phyloP scores from a whole-genome alignment of 2,329 filamentous ascomycete genomes.

The Alternaria arbusti region DNA sequence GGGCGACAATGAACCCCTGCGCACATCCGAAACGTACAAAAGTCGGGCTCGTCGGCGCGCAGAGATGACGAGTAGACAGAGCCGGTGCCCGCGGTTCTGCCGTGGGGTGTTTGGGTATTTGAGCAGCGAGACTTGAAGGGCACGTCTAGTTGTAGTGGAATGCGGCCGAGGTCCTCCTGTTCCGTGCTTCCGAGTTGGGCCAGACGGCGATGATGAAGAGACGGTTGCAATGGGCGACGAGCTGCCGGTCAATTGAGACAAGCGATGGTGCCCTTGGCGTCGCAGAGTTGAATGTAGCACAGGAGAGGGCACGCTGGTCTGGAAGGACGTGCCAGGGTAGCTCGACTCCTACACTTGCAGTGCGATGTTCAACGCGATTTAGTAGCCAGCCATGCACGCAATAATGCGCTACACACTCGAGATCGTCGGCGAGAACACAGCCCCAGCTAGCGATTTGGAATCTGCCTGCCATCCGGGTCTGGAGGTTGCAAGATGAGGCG shows the following conservation, averaged over 20 bases:
- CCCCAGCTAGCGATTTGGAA: slow-evolving; percentile 40
- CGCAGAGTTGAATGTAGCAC: slow-evolving; percentile 32
- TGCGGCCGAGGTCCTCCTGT: neutral
- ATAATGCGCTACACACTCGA: slow-evolving; percentile 19
- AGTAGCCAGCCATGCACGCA: slow-evolving; percentile 16
- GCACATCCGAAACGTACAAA: slow-evolving; percentile 36
- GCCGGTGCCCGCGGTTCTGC: neutral
- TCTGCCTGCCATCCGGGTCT: slow-evolving; percentile 20
- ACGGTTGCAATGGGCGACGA: neutral
- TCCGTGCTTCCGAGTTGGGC: neutral
- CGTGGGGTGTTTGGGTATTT: slow-evolving; percentile 7
- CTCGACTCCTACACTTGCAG: slow-evolving; percentile 33
- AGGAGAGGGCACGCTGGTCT: slow-evolving; percentile 20
- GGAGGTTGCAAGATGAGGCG: slow-evolving; percentile 14
- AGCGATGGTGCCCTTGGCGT: slow-evolving; percentile 36
- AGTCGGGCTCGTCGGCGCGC: slow-evolving; percentile 2
- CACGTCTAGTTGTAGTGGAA: neutral
- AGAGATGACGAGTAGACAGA: slow-evolving; percentile 6
- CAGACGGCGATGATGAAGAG: neutral
- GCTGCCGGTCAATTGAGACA: slow-evolving; percentile 33
- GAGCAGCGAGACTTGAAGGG: neutral
- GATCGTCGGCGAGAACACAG: slow-evolving; percentile 26
- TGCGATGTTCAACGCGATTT: slow-evolving; percentile 26
- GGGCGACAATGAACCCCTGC: slow-evolving; percentile 28
- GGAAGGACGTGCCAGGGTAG: slow-evolving; percentile 17